Evolutionary conservation across 2,329 filamentous ascomycete genomes (phyloP).

Genomic region (Aspergillus glaucus): DNA sequence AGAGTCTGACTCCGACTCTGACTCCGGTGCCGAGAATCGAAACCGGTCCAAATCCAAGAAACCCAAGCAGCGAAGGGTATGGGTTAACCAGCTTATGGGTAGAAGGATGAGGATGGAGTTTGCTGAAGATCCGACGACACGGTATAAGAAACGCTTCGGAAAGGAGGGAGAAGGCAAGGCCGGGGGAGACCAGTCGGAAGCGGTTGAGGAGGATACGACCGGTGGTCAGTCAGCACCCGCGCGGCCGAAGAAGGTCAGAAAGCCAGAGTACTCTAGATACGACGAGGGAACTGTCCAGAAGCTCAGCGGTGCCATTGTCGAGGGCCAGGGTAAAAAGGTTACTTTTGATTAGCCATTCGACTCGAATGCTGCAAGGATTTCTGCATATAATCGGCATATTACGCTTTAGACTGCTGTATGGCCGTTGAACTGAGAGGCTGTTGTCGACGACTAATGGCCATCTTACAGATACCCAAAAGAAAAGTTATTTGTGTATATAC

Average conservation of each 20-base stretch:
- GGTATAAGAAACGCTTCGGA: slow-evolving; percentile 92
- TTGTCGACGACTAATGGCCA: too few relatives aligned
- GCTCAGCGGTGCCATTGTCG: slow-evolving; percentile 72
- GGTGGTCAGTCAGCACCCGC: slow-evolving; percentile 13
- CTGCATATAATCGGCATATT: not conserved
- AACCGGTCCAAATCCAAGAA: slow-evolving; percentile 31
- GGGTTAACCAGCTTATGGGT: slow-evolving; percentile 77
- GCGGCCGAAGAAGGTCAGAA: slow-evolving; percentile 20
- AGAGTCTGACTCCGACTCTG: slow-evolving; percentile 40
- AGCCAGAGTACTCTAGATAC: slow-evolving; percentile 40
- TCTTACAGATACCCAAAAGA: not conserved
- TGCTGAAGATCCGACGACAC: slow-evolving; percentile 78
- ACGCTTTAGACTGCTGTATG: not conserved
- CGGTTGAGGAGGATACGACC: slow-evolving; percentile 13
- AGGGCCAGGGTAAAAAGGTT: slow-evolving; percentile 71
- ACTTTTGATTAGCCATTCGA: slow-evolving; percentile 60
- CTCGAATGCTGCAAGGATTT: too few relatives aligned
- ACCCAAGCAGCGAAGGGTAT: slow-evolving; percentile 55
- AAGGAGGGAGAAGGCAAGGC: slow-evolving; percentile 53
- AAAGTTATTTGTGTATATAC: not conserved
- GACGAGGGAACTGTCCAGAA: slow-evolving; percentile 51
- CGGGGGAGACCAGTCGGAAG: slow-evolving; percentile 15
- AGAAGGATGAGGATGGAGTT: slow-evolving; percentile 82
- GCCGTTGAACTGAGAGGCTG: not conserved
- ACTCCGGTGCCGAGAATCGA: slow-evolving; percentile 21